Percentiles rank a stretch among this genome's conserved stretches.
Evolutionary conservation across 148 eudicot species (phyloP).

Genomic region (Rhododendron kiyosumense): DNA sequence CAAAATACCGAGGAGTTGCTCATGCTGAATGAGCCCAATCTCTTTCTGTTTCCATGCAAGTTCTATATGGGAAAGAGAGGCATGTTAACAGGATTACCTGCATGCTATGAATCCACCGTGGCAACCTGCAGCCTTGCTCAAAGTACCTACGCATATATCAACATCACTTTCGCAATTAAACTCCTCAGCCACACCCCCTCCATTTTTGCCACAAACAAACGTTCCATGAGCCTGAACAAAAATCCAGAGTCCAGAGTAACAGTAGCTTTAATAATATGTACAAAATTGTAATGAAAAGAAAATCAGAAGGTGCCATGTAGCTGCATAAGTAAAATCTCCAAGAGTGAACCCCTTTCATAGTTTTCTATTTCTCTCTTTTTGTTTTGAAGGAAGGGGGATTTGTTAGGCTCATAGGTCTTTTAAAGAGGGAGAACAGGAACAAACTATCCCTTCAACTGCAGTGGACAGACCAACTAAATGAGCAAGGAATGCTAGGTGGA

Average conservation of each 20-base stretch:
- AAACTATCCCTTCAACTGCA: background rate
- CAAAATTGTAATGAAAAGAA: background rate
- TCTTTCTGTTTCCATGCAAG: background rate
- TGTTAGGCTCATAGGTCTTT: background rate
- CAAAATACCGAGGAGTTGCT: background rate
- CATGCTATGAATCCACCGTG: constrained; percentile 97
- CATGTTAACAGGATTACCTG: constrained; percentile 44
- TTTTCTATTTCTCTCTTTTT: background rate
- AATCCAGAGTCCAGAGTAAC: background rate
- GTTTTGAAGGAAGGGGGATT: background rate
- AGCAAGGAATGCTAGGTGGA: background rate
- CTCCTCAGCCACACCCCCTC: constrained; percentile 89
- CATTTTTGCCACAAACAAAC: constrained; percentile 83
- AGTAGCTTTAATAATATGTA: background rate
- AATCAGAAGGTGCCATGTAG: background rate
- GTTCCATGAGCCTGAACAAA: constrained; percentile 88
- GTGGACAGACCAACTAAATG: background rate
- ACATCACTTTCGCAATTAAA: constrained; percentile 78
- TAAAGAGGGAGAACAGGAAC: background rate
- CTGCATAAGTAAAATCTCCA: background rate
- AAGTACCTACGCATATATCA: constrained; percentile 88
- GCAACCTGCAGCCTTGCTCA: constrained; percentile 98
- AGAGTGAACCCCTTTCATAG: background rate
- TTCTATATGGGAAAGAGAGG: background rate
- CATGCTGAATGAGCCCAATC: background rate